Percentiles rank a stretch among this genome's conserved stretches.
phyloP scores from a whole-genome alignment of 2,329 filamentous ascomycete genomes.

The Microsporum ferrugineum region DNA sequence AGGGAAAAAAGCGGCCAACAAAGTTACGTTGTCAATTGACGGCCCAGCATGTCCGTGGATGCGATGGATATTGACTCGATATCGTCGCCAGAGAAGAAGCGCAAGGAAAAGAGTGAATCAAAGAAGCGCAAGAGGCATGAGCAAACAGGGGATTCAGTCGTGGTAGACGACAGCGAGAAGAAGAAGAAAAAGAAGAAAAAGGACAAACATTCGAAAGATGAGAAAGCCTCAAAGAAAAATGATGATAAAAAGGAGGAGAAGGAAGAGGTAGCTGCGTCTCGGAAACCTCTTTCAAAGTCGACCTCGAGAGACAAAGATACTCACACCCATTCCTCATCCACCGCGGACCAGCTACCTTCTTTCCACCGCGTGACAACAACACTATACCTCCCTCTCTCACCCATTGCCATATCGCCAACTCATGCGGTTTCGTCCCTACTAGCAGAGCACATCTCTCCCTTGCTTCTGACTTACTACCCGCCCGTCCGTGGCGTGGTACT shows the following conservation, averaged over 20 bases:
- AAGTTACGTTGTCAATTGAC: neutral
- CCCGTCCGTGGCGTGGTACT: conserved; percentile 48
- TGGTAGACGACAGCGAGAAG: conserved; percentile 17
- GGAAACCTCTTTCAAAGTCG: conserved; percentile 9
- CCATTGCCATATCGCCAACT: conserved; percentile 42
- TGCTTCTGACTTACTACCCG: conserved; percentile 53
- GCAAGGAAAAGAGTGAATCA: conserved; percentile 38
- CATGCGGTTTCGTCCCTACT: conserved; percentile 47
- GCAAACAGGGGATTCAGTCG: conserved; percentile 16
- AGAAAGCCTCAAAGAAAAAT: neutral
- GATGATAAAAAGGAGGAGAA: conserved; percentile 4
- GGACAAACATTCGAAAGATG: conserved; percentile 6
- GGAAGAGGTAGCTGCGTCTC: neutral
- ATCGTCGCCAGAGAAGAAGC: conserved; percentile 28
- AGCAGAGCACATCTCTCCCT: conserved; percentile 50
- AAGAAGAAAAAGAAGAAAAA: conserved; percentile 23
- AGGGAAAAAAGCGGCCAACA: neutral
- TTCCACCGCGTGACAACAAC: conserved; percentile 72
- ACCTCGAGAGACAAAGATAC: conserved; percentile 4
- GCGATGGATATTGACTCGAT: conserved; percentile 31
- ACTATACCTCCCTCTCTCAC: conserved; percentile 53
- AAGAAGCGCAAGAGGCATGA: conserved; percentile 34
- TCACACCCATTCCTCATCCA: neutral
- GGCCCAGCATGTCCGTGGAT: conserved; percentile 26
- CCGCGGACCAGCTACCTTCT: conserved; percentile 41